These are phyloP conservation scores for Globisporangium splendens DNA, from an alignment of 352 stramenopile genomes.

Conservation along the genomic window DNA sequence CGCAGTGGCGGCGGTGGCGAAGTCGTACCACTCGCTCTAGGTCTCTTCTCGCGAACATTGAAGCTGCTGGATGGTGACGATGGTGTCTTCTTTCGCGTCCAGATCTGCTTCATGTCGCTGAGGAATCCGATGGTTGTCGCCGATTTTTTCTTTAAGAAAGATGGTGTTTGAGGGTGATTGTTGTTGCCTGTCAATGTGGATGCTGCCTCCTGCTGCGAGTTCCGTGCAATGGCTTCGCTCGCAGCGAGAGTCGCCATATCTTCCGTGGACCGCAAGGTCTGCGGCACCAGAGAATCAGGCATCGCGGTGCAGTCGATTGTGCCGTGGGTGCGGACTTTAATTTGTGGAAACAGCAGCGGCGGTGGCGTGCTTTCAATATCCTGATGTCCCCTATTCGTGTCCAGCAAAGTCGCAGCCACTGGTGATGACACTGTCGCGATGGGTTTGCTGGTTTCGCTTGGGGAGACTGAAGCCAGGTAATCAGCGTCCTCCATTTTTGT, in stretches of 20 bases:
- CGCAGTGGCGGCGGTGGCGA: background rate
- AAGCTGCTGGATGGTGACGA: background rate
- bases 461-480: too few relatives aligned
- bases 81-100: slow-evolving; percentile 10
- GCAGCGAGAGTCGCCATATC: background rate
- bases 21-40: background rate
- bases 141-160: too few relatives aligned
- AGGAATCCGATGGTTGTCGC: slow-evolving; percentile 12
- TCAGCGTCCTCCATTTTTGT: background rate
- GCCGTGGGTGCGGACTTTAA: background rate
- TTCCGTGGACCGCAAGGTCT: slow-evolving; percentile 8
- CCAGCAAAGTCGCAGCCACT: too few relatives aligned
- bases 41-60: background rate
- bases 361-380: background rate
- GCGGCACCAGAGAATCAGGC: slow-evolving; percentile 3
- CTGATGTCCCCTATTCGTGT: background rate
- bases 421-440: too few relatives aligned
- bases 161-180: background rate
- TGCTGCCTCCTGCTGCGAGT: background rate
- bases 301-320: slow-evolving; percentile 8
- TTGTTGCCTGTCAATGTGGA: background rate
- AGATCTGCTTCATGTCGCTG: slow-evolving; percentile 15
- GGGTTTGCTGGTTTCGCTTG: too few relatives aligned
- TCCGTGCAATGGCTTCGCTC: background rate
- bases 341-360: background rate